phyloP scores from a whole-genome alignment of 345 rosid genomes.

The Clarkia xantiana region DNA sequence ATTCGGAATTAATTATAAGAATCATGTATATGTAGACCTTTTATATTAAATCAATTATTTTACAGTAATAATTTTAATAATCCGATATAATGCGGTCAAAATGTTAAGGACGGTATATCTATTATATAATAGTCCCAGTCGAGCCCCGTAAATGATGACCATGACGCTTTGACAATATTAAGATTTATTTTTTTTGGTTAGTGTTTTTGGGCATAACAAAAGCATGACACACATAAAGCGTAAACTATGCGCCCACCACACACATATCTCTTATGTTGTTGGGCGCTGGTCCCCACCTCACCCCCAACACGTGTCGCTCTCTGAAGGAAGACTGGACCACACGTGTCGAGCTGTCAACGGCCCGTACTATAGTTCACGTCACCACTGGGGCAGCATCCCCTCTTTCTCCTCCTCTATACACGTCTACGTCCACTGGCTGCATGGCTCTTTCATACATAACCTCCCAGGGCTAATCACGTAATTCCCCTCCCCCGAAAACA shows the following conservation, averaged over 20 bases:
- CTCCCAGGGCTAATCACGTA: too few species aligned
- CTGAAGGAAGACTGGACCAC: neutral
- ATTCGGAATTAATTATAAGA: neutral
- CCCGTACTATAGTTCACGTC: constrained; percentile 4
- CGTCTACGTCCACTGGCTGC: constrained; percentile 6
- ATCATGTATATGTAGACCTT: neutral
- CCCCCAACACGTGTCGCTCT: constrained; percentile 18
- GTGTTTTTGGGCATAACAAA: constrained; percentile 19
- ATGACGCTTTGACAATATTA: too few species aligned
- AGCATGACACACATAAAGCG: constrained; percentile 39
- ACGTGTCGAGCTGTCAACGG: constrained; percentile 23
- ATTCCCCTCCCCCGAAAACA: neutral
- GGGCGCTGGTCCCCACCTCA: constrained; percentile 29
- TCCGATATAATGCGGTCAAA: too few species aligned
- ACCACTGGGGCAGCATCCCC: constrained; percentile 4
- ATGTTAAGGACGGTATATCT: too few species aligned
- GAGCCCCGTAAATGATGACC: too few species aligned
- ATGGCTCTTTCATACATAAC: neutral
- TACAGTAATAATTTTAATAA: too few species aligned
- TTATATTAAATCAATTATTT: too few species aligned
- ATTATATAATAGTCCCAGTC: too few species aligned
- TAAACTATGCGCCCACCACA: constrained; percentile 9
- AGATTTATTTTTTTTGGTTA: too few species aligned
- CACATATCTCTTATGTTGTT: constrained; percentile 11
- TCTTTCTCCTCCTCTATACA: neutral